phyloP scores from a whole-genome alignment of 441 rosid species.

The Jatropha podagrica region DNA sequence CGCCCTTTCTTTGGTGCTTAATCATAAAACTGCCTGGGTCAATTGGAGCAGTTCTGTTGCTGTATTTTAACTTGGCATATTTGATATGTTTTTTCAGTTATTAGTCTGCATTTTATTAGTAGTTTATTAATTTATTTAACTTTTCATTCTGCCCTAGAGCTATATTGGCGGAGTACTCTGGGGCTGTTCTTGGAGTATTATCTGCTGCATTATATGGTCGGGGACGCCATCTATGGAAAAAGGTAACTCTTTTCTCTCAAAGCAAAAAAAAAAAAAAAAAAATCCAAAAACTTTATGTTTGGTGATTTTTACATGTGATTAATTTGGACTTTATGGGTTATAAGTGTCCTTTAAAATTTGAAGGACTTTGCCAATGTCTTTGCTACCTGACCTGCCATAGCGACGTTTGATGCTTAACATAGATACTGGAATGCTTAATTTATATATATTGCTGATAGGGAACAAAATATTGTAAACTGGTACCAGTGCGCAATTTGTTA shows the following conservation, averaged over 20 bases:
- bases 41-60: not conserved
- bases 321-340: not conserved
- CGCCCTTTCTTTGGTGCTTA: not conserved
- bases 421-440: not conserved
- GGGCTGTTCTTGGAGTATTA: constrained; percentile 94
- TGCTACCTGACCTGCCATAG: not conserved
- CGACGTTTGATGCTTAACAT: not conserved
- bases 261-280: not conserved
- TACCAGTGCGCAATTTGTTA: not conserved
- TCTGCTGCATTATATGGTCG: constrained; percentile 87
- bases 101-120: not conserved
- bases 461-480: not conserved
- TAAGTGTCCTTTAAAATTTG: not conserved
- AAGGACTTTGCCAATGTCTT: not conserved
- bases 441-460: constrained; percentile 2
- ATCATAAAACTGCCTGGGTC: not conserved
- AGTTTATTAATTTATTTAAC: not conserved
- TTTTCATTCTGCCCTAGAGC: constrained; percentile 45
- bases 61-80: constrained; percentile 6
- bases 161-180: constrained; percentile 93
- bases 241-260: constrained; percentile 46
- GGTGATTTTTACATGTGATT: not conserved
- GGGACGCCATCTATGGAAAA: constrained; percentile 74
- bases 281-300: not conserved
- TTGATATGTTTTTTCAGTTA: not conserved